Evolutionary conservation across 2,329 filamentous ascomycete genomes (phyloP), one percentile per base, ranked within the genome.

Genomic region (Aspergillus brasiliensis): DNA sequence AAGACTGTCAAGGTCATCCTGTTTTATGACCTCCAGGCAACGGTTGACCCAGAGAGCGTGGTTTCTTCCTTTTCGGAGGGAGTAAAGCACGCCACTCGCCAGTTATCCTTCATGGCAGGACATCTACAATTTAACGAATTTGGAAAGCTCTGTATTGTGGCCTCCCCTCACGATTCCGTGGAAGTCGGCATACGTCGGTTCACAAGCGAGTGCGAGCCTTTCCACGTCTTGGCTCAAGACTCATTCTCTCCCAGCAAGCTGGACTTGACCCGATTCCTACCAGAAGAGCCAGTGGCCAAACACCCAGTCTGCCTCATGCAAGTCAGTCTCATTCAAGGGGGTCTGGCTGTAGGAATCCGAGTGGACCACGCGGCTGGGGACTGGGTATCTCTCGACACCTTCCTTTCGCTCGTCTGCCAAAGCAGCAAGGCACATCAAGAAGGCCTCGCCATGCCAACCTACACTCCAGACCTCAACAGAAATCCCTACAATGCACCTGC

Each of bases 311-410:
- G 67, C 58, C 28, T 38, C n/a, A 46, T 71, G 8, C 67, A 69
- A 52, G 23, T 69, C n/a, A 68, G 40, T 19, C 6, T 69, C 44
- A 62, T 71, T 11, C 49, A 66, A 23, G 62, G 63, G 2, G 67
- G 67, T 8, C 37, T 71, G 17, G 57, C 68, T 28, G 19, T 71
- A 7, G 64, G 61, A 27, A 57, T 65, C 27, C 42, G 54, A 38
- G 56, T 68, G 25, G 61, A 68, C 31, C 67, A 70, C 17, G 62
- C 62, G n/a, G 60, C 56, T 4, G 69, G 62, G 13, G 69, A 71
- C 57, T 71, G 68, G 67, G 17, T 49, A 13, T 69, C 69, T 6
- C 62, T 70, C 31, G 56, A 66, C 44, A 58, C 51, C n/a, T 66
- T 69, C 37, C 19, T 69, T 8, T 64, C 65, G 53, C 56, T 69